Evolutionary conservation across 495 filamentous ascomycete genomes (phyloP), one percentile per base, ranked within the genome.

Genomic region (Cudoniella acicularis): DNA sequence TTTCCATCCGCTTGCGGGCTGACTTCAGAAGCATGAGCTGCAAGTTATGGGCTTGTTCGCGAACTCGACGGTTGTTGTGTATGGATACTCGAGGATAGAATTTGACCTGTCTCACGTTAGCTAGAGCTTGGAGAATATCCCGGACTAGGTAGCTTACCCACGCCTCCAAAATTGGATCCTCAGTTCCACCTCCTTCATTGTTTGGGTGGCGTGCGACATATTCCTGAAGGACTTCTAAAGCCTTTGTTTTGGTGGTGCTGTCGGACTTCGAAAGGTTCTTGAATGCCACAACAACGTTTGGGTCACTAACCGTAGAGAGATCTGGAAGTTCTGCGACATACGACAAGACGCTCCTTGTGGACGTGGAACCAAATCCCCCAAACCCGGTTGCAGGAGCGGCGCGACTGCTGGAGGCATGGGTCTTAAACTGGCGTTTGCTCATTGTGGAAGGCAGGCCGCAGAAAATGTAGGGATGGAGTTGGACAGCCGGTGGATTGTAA

Each of bases 231-330:
- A 96, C 93, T 54, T 98, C 93, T 50, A 99, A 69, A 0, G 91
- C 94, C 69, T 95, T 96, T n/a, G 87, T 79, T 64, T 95, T 93
- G 24, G 95, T 99, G 13, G 83, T 93, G 57, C 87, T 87, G 75
- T 96, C 92, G 71, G 91, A 96, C 75, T 98, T 99, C 48, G 84
- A 80, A 16, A 96, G 77, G 64, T 92, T 95, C 70, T 97, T 96
- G 77, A 96, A 92, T 20, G 87, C 81, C 9, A 99, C 92, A 13
- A 90, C 83, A 49, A 94, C 75, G 65, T 91, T 88, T 25, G 90
- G 77, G 50, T 96, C 86, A 11, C 82, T 88, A 56, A 98, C 85
- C 24, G 68, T 73, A 26, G 85, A 87, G 49, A 96, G 80, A 70
- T 97, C 86, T 54, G 89, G 93, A 1, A 90, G 89, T 66, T 93